phyloP scores from a whole-genome alignment of 306 rosid species.

The Acacia crassicarpa region DNA sequence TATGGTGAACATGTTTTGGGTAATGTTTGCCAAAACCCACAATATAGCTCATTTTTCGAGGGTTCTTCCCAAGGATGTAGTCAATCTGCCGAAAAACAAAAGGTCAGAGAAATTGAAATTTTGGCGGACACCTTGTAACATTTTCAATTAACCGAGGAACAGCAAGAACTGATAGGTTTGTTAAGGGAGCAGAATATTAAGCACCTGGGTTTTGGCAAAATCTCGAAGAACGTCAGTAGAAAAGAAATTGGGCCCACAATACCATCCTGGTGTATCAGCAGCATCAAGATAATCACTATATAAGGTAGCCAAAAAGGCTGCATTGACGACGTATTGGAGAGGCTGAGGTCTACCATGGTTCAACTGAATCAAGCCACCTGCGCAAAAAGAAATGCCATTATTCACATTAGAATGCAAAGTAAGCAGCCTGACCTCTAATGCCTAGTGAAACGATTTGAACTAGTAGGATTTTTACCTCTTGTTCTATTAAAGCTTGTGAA shows the following conservation, averaged over 20 bases:
- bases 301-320: slow-evolving; percentile 79
- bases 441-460: neutral
- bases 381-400: slow-evolving; percentile 1
- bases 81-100: slow-evolving; percentile 54
- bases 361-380: slow-evolving; percentile 79
- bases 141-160: neutral
- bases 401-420: slow-evolving; percentile 8
- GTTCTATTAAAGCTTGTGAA: slow-evolving; percentile 79
- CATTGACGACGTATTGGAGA: slow-evolving; percentile 79
- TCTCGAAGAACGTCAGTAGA: slow-evolving; percentile 69
- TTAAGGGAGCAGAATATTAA: slow-evolving; percentile 10
- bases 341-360: slow-evolving; percentile 90
- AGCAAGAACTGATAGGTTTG: neutral
- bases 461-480: slow-evolving; percentile 41
- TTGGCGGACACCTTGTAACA: neutral
- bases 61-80: slow-evolving; percentile 83
- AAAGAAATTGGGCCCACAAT: slow-evolving; percentile 82
- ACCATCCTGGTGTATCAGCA: slow-evolving; percentile 90
- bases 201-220: slow-evolving; percentile 74
- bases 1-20: slow-evolving; percentile 77
- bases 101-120: neutral
- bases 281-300: slow-evolving; percentile 83
- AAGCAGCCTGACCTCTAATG: neutral
- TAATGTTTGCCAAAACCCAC: slow-evolving; percentile 75
- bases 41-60: slow-evolving; percentile 73